Evolutionary conservation across 2,329 filamentous ascomycete genomes (phyloP).

Genomic region (Trichoderma hamatum): DNA sequence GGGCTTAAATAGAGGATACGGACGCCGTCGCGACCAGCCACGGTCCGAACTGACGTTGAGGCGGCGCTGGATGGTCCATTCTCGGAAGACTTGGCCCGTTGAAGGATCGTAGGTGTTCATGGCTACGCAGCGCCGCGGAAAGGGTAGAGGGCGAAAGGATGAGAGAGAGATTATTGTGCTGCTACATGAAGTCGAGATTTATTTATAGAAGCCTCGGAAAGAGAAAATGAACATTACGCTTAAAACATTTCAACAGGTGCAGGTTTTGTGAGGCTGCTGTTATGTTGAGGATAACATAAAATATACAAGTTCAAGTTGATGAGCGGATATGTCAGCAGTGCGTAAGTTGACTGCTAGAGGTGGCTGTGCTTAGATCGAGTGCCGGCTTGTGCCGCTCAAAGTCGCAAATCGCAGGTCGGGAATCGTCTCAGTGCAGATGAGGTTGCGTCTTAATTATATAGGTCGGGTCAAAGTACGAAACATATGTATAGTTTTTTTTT

Average conservation of each 20-base stretch:
- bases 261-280: background rate
- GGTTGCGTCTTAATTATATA: background rate
- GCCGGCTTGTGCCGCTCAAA: background rate
- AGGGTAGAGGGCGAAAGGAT: background rate
- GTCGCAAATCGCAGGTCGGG: background rate
- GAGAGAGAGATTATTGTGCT: background rate
- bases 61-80: slow-evolving; percentile 42
- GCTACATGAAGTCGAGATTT: slow-evolving; percentile 1
- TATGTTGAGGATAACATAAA: background rate
- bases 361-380: background rate
- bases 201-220: background rate
- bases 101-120: slow-evolving; percentile 44
- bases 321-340: slow-evolving; percentile 22
- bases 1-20: slow-evolving; percentile 35
- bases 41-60: slow-evolving; percentile 32
- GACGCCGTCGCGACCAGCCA: slow-evolving; percentile 44
- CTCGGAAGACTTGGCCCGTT: slow-evolving; percentile 43
- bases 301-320: background rate
- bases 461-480: background rate
- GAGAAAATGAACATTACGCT: background rate
- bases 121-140: background rate
- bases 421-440: background rate
- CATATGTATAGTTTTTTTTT: background rate
- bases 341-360: background rate
- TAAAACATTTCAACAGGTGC: background rate